phyloP scores from a whole-genome alignment of 768 basidiomycete genomes.

The Pholiota conissans region DNA sequence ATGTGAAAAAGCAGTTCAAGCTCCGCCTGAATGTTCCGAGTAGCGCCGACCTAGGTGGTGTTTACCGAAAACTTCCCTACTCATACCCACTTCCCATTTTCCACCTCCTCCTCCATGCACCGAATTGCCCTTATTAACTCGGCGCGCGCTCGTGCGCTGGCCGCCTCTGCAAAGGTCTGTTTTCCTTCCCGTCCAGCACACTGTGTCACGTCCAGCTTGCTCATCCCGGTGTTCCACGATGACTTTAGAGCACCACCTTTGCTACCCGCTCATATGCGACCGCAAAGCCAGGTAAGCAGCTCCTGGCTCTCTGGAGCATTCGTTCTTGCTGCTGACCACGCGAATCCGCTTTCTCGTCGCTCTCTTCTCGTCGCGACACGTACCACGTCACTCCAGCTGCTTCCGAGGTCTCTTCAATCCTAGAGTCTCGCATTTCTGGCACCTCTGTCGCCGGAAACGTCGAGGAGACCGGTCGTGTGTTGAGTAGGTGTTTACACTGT shows the following conservation, averaged over 20 bases:
- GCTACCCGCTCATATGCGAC: constrained; percentile 90
- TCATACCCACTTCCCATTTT: constrained; percentile 43
- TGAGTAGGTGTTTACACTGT: constrained; percentile 64
- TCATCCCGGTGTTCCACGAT: constrained; percentile 26
- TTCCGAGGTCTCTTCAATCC: constrained; percentile 98
- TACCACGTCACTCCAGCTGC: constrained; percentile 69
- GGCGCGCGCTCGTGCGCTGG: constrained; percentile 74
- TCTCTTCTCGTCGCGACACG: constrained; percentile 18
- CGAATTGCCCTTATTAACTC: constrained; percentile 85
- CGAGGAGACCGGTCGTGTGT: constrained; percentile 98
- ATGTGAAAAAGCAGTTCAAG: constrained; percentile 29
- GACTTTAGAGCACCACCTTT: constrained; percentile 44
- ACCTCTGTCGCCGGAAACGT: constrained; percentile 89
- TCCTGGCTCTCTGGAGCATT: constrained; percentile 3
- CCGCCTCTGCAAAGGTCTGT: constrained; percentile 63
- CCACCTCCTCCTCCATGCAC: constrained; percentile 65
- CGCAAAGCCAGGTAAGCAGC: constrained; percentile 87
- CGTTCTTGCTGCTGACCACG: constrained; percentile 20
- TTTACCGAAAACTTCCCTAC: constrained; percentile 45
- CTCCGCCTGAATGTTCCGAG: constrained; percentile 50
- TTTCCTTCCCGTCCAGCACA: neutral
- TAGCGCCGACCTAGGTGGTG: constrained; percentile 38
- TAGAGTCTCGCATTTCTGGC: constrained; percentile 97
- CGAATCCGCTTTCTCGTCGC: constrained; percentile 22
- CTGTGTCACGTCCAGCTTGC: constrained; percentile 1